These are phyloP conservation scores for Anthoceros angustus DNA, from an alignment of 225 moss, liverwort and hornwort genomes.

Conservation along the genomic window DNA sequence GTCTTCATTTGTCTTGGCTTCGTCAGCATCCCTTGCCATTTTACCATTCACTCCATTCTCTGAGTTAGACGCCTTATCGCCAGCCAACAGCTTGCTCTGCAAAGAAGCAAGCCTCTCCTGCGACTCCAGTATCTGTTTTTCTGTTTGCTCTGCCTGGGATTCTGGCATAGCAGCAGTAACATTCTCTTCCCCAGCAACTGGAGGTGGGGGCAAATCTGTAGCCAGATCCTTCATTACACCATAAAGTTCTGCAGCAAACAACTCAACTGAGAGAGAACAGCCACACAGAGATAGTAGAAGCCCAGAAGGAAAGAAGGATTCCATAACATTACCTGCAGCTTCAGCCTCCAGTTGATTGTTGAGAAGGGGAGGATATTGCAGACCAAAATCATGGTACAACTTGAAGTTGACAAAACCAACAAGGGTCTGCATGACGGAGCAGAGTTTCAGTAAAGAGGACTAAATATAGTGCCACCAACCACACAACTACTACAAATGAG, in stretches of 20 bases:
- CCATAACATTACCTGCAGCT: conserved; percentile 18
- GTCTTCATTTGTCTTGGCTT: conserved; percentile 10
- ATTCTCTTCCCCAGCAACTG: conserved; percentile 12
- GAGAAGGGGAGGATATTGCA: conserved; percentile 63
- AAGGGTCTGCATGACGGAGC: conserved; percentile 22
- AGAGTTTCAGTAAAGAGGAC: not conserved
- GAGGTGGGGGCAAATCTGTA: conserved; percentile 12
- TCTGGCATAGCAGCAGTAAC: conserved; percentile 12
- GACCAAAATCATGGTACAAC: conserved; percentile 77
- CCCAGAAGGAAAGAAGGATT: no score
- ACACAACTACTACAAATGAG: not conserved
- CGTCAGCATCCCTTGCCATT: conserved; percentile 3
- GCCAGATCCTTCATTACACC: conserved; percentile 51
- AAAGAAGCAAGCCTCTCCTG: conserved; percentile 43
- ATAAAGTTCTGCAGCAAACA: conserved; percentile 21
- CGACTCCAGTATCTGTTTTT: conserved; percentile 24
- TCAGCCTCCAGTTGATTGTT: conserved; percentile 43
- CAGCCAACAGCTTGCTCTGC: conserved; percentile 33
- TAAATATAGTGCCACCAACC: not conserved
- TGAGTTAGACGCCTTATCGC: conserved; percentile 16
- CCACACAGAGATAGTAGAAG: not conserved
- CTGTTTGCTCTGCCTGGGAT: conserved; percentile 15
- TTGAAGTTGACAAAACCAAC: conserved; percentile 93
- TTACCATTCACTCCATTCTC: conserved; percentile 14
- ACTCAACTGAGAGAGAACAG: not conserved